Evolutionary conservation across 805 yeast species (phyloP), one percentile per base, ranked within the genome.

Genomic region (Monosporozyma servazzii): DNA sequence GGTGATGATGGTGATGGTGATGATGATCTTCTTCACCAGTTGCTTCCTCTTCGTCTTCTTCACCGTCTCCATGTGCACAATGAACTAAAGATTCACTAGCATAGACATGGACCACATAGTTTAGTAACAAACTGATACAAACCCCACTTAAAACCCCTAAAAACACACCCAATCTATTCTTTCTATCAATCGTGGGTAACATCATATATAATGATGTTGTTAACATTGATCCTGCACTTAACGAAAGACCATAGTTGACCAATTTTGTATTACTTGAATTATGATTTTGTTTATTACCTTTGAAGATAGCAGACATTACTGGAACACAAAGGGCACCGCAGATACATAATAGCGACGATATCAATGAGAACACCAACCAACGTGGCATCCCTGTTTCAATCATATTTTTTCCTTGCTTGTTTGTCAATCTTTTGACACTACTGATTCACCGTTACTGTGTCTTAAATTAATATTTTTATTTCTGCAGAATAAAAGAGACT

Each of bases 61-160:
- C 59, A 9, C 53, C 66, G 13, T 63, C 66, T 15, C 64, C 72
- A 60, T 89, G 96, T 15, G 80, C 84, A 67, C 96, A 89, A 63
- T 89, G 96, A 0, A 90, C 86, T 33, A 90, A 78, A 31, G 90
- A 82, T 63, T 87, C 87, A 48, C 91, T 80, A 0, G 97, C 87
- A 49, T 82, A 66, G 36, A 79, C 65, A 66, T 90, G 96, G 5
- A 93, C 79, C 1, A 84, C 37, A 27, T 72, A 64, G 65, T 89
- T 90, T 51, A 91, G 69, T 1, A 67, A 53, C 0, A 80, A 65
- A 61, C 96, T 87, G 1, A 79, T 55, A 1, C 70, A 45, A 2
- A 85, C 77, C 2, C 99, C 98, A 1, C 69, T 59, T 3, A 79
- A 8, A 29, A 62, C 58, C 3, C 71, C 71, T 56, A 77, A 76